A percentile compares a stretch with the other conserved stretches of the same genome.
Conservation (phyloP, 306 rosid species). For the Boehmeria nivea region DNA sequence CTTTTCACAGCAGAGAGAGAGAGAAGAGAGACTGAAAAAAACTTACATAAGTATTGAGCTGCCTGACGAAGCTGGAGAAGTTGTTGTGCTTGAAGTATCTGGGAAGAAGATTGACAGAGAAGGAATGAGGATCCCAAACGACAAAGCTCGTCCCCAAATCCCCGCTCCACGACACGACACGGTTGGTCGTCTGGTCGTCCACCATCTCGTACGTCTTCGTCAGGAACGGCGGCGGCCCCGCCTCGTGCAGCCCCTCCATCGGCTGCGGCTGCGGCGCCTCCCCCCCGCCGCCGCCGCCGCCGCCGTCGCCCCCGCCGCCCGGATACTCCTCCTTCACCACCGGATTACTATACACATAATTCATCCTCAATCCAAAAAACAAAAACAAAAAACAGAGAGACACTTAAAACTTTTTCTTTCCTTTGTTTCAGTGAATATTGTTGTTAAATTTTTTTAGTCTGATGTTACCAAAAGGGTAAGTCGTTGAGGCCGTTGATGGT, state of each 20-base stretch:
- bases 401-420: no score
- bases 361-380: constrained; percentile 32
- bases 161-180: constrained; percentile 69
- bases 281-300: constrained; percentile 16
- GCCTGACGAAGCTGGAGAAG: constrained; percentile 90
- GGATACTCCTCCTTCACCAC: constrained; percentile 55
- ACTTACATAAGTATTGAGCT: constrained; percentile 89
- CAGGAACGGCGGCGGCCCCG: constrained; percentile 88
- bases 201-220: constrained; percentile 82
- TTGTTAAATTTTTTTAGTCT: no score
- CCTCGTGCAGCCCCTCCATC: constrained; percentile 72
- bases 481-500: no score
- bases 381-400: no score
- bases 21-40: not conserved
- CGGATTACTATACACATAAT: constrained; percentile 24
- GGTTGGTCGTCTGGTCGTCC: constrained; percentile 53
- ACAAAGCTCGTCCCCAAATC: constrained; percentile 62
- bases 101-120: constrained; percentile 56
- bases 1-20: not conserved
- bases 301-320: constrained; percentile 4
- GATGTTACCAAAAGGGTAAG: no score
- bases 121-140: constrained; percentile 74
- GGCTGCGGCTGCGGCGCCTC: constrained; percentile 41
- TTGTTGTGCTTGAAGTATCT: constrained; percentile 80
- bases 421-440: no score